Base-by-base conservation (phyloP, 306 rosid genomes). In the Ammopiptanthus mongolicus region DNA sequence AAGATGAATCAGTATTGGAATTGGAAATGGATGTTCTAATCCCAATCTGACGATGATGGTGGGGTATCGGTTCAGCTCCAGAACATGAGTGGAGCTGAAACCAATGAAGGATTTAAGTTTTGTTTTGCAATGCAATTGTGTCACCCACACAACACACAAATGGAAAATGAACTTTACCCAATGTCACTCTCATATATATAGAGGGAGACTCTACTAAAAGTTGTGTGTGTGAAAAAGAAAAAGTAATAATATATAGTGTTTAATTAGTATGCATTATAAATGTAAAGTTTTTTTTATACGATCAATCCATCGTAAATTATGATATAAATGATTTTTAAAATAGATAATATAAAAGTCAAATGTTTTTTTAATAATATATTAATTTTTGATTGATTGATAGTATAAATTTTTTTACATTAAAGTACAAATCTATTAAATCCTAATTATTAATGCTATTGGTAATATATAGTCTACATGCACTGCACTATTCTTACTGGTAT, bases 71-170 rank as follows among this genome's bases (percentile, higher is more conserved):
- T 80, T 84, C 83, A 77, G 75, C 83, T 80, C 78, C 87, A 44
- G 47, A 41, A 41, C 1, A 41, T 25, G 37, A 73, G 71, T 84
- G 83, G 80, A 84, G 87, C 83, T 80, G 80, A 72, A 80, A 76
- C 78, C 74, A 64, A 76, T 50, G 53, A 21, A 63, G 61, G 10
- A 56, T 55, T 71, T 42, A 15, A 79, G 42, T 29, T 25, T n/a
- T 11, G 13, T 51, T 60, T 14, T 76, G 69, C 25, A 41, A 41
- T 61, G 36, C 10, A 69, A 69, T 52, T 68, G 50, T 36, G 75
- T 75, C 14, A 15, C 36, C 2, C n/a, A 14, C 29, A 50, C 39
- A 22, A 50, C 42, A 68, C 46, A 60, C 6, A 28, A 1, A 9
- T 6, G 8, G 1, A 0, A 21, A 33, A 22, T 37, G 9, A 14